Conservation (phyloP, 1,284 basidiomycete species). For the Fomitopsis palustris region DNA sequence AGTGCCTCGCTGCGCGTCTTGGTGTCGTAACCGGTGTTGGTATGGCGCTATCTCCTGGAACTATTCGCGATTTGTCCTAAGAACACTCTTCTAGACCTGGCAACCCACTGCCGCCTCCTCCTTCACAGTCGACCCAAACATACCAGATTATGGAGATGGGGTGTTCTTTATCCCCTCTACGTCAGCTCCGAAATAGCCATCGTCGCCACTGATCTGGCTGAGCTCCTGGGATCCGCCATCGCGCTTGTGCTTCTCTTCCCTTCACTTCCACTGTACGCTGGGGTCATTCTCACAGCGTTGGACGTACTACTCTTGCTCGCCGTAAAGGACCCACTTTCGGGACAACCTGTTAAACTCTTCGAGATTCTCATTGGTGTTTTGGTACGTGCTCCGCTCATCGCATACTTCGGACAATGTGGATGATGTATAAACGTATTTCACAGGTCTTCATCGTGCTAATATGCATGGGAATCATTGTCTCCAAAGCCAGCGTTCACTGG, state of each 20-base stretch:
- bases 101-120: slow-evolving; percentile 71
- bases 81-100: slow-evolving; percentile 45
- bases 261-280: slow-evolving; percentile 72
- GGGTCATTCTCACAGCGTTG: slow-evolving; percentile 78
- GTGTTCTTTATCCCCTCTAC: slow-evolving; percentile 71
- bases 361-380: slow-evolving; percentile 67
- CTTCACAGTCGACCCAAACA: slow-evolving; percentile 65
- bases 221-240: slow-evolving; percentile 81
- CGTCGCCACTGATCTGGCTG: slow-evolving; percentile 74
- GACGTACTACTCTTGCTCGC: slow-evolving; percentile 81
- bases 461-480: slow-evolving; percentile 83
- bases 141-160: slow-evolving; percentile 57
- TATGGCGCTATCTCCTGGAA: slow-evolving; percentile 25
- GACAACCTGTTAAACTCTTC: slow-evolving; percentile 62
- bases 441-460: slow-evolving; percentile 80
- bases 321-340: slow-evolving; percentile 56
- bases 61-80: not conserved
- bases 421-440: not conserved
- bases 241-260: slow-evolving; percentile 84
- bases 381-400: slow-evolving; percentile 29
- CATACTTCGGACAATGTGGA: no score
- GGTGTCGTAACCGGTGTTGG: slow-evolving; percentile 72
- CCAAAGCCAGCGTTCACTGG: slow-evolving; percentile 77
- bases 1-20: slow-evolving; percentile 53
- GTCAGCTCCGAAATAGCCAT: slow-evolving; percentile 76